Conservation (phyloP, 192 early-diverging fungal genomes). For the Coemansia sp. region DNA sequence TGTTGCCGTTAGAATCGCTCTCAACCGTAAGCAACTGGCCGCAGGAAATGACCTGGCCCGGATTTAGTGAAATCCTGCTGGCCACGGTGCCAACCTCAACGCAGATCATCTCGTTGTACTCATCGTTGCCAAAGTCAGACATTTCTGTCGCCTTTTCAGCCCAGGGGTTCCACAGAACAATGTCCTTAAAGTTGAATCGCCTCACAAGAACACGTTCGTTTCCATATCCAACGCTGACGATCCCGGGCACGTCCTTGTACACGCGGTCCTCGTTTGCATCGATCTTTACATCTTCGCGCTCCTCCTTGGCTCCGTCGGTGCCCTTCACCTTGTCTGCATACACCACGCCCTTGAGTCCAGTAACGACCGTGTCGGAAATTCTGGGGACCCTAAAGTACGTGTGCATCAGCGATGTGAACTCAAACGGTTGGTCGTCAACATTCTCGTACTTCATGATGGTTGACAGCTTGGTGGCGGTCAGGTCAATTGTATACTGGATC, state of each 20-base stretch:
- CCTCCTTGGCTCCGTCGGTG: constrained; percentile 45
- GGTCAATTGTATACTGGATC: constrained; percentile 76
- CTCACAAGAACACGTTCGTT: constrained; percentile 22
- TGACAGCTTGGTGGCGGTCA: constrained; percentile 68
- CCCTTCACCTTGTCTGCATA: constrained; percentile 75
- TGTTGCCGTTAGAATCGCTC: neutral
- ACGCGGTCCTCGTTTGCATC: constrained; percentile 81
- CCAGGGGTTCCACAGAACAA: constrained; percentile 97
- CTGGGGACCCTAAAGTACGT: constrained; percentile 81
- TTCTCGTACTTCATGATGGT: constrained; percentile 79
- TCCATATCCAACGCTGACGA: constrained; percentile 36
- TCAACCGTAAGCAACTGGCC: constrained; percentile 63
- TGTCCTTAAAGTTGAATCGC: constrained; percentile 53
- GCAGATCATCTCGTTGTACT: constrained; percentile 87
- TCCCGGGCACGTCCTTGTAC: constrained; percentile 66
- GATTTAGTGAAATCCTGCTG: constrained; percentile 61
- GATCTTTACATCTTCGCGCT: constrained; percentile 60
- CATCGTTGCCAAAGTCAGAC: constrained; percentile 87
- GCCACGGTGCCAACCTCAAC: constrained; percentile 82
- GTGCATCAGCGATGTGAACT: constrained; percentile 90
- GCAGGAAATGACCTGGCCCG: constrained; percentile 70
- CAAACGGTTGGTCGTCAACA: constrained; percentile 64
- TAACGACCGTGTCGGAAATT: constrained; percentile 62
- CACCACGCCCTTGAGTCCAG: constrained; percentile 61
- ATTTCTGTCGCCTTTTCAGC: constrained; percentile 83